A percentile compares a stretch with the other conserved stretches of the same genome.
These are phyloP conservation scores for Geotrichum phurueaensis DNA, from an alignment of 1,139 yeast genomes.

Conservation along the genomic window DNA sequence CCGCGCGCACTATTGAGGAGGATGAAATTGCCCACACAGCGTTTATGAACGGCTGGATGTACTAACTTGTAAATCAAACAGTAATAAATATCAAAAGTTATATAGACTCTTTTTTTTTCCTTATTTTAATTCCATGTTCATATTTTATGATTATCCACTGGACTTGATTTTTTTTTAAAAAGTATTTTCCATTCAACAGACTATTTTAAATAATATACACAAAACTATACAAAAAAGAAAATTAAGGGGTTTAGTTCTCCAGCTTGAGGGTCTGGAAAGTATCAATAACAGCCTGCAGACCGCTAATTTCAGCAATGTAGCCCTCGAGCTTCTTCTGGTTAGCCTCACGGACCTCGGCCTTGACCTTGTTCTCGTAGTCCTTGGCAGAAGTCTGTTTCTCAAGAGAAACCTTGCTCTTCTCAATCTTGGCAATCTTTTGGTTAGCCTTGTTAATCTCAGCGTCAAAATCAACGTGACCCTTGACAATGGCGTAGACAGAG, in stretches of 20 bases:
- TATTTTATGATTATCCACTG: not conserved
- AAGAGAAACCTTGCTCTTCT: constrained; percentile 44
- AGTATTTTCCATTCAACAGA: not conserved
- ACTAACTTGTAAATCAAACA: not conserved
- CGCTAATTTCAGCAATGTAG: constrained; percentile 78
- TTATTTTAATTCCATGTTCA: not conserved
- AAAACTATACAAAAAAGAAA: not conserved
- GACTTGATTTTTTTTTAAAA: not conserved
- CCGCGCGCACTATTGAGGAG: constrained; percentile 5
- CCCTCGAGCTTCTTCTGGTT: constrained; percentile 66
- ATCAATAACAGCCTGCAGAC: constrained; percentile 42
- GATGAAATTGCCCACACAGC: constrained; percentile 5
- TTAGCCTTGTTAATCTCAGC: constrained; percentile 79
- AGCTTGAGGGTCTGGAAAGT: constrained; percentile 39
- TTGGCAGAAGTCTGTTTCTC: constrained; percentile 61
- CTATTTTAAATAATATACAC: not conserved
- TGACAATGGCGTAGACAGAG: constrained; percentile 83
- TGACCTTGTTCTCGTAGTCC: constrained; percentile 84
- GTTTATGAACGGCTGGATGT: constrained; percentile 17
- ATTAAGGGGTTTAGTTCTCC: constrained; percentile 17
- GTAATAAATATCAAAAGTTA: not conserved
- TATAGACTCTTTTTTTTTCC: not conserved
- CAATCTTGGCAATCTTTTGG: constrained; percentile 60
- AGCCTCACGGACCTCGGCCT: constrained; percentile 70
- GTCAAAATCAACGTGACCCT: constrained; percentile 91